Evolutionary conservation across 2,329 filamentous ascomycete genomes (phyloP), one percentile per base, ranked within the genome.

Genomic region (Epicoccum sorghinum): DNA sequence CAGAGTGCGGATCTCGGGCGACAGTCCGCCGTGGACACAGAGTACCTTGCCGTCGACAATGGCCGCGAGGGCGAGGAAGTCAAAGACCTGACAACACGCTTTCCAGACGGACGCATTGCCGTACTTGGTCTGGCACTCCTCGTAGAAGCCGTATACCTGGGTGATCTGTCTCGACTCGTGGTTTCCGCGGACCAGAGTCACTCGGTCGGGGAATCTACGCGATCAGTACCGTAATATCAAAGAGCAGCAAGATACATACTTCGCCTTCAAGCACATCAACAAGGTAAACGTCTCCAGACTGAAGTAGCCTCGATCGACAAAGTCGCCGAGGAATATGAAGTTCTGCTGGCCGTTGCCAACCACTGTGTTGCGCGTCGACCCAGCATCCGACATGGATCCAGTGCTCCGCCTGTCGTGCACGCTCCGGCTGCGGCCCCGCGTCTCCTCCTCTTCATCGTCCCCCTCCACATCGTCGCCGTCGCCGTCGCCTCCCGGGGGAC

Each of bases 61-160:
- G 66, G 95, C 95, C 62, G 93, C 97, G 65, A 99, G 86, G 64
- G 95, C 93, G 35, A 99, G 90, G 80, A 95, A 99, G 80, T 99
- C 95, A 80, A 99, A 99, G 49, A 99, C 88, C 77, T 99, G 93
- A 73, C 93, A 97, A 76, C 96, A 99, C 75, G 91, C 97, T 82
- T 97, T 97, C 95, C 95, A 99, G 61, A 99, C 95, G 68, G 96
- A 98, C 59, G 95, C 93, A 73, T 97, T 98, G 76, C 95, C 95
- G 75, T 99, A 99, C 81, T 99, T 99, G 75, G 93, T 90, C 68
- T 98, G 86, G 76, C 95, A 99, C 78, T 99, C 95, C 76, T 98
- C 95, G 81, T 99, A 99, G 81, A 99, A 99, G 59, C 95, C 95
- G 76, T 99, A 99, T 55, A 99, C 95, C 78, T 98, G 93, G 40